Base-by-base conservation (phyloP, 352 stramenopile genomes). In the Phytopythium montanum region DNA sequence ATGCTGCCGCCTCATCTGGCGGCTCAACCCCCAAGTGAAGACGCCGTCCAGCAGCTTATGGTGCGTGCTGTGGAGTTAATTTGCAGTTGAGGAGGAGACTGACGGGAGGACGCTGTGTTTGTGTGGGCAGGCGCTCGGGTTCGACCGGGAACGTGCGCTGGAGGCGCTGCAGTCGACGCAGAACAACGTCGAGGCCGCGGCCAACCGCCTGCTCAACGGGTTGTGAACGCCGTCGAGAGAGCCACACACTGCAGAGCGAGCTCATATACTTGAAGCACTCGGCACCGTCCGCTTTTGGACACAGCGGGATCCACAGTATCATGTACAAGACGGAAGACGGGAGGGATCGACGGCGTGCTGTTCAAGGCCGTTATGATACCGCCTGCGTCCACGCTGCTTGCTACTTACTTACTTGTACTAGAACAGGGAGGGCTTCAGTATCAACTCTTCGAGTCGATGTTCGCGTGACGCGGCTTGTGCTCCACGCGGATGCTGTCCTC, bases 171-270 rank as follows among this genome's bases (percentile, higher is more conserved):
- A 85, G 57, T 70, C 76, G 13, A 85, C 82, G 12, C 71, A 88
- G 60, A 94, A 94, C 70, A 95, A 95, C 53, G 82, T 95, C n/a
- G 84, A 95, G 68, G 84, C 82, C 9, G 86, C 86, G 2, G 86
- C 86, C 51, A 95, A 95, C 70, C 83, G 83, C 2, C 61, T 95
- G 14, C 56, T 95, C 46, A 95, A 95, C 56, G 82, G 75, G 48
- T 59, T 91, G 53, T 58, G 36, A 58, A 16, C 26, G 45, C 38
- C 82, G 72, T 66, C 58, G 31, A 19, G 51, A 31, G n/a, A 21
- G 5, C 25, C 6, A 12, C 13, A 8, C 38, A 5, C 38, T 3
- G 2, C 5, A 25, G 39, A 5, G 14, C 39, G 23, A 23, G 39
- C n/a, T 45, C 23, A 45, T 45, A 45, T 45, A 45, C 5, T 23